Evolutionary conservation across 306 rosid genomes (phyloP), one percentile per base, ranked within the genome.

Genomic region (Cucurbita pepo): DNA sequence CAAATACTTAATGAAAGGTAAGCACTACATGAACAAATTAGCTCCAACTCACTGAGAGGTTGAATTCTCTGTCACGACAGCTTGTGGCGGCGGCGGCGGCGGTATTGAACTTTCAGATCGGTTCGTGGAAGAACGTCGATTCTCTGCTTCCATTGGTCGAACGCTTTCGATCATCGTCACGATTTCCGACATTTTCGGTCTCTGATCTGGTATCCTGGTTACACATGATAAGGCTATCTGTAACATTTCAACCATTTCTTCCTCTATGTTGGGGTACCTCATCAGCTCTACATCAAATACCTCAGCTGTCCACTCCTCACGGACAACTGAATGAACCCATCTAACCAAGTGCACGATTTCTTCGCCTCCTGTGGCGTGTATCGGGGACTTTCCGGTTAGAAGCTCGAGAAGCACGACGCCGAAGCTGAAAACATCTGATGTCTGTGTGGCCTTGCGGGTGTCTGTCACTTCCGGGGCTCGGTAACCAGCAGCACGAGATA

Each of bases 231-330:
- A 77, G 25, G 96, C 97, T 66, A 89, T 85, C 82, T 88, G 97
- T 19, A 92, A 85, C 95, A 88, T 89, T 80, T 88, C 97, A 48
- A 92, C 97, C 97, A 92, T 86, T 80, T 92, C 97, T 83, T 92
- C 97, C 85, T 92, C 97, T 72, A 92, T 92, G 66, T 88, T 85
- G 22, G 96, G 96, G 77, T 78, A 89, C 79, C 89, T 83, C 88
- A 92, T 88, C 13, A 92, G 85, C 82, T 89, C 92, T 12, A 92
- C 36, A 82, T 92, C 97, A 75, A 92, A 92, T 8, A 92, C 97
- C 87, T 92, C 97, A 0, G 96, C 96, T 5, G 97, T 92, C 97
- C 97, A 92, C 78, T 92, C 96, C 76, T 92, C 97, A 51, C 96
- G 77, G 55, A 92, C 97, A 56, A 92, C 97, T 25, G 97, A 92